Base-by-base conservation (phyloP, 2,329 filamentous ascomycete genomes). In the Ophiostoma perfectum region DNA sequence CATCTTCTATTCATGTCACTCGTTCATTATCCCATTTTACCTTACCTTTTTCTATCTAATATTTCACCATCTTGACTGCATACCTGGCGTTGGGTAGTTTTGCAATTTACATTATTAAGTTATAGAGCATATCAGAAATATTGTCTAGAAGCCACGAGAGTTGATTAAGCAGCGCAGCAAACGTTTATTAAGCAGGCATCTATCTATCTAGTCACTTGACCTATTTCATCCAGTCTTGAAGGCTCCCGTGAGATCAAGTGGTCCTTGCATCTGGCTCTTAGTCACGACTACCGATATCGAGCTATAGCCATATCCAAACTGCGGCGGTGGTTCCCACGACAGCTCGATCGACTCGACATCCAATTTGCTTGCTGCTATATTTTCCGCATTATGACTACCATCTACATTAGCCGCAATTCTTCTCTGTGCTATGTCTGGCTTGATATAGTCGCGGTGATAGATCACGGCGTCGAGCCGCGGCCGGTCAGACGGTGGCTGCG, bases 261-360 rank as follows among this genome's bases (percentile, higher is more conserved):
- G 58, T n/a, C 58, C 58, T 16, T 62, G 36, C 14, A 62, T 62
- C 36, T 42, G 58, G 58, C 58, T 62, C 16, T 62, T 62, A 3
- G 58, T 41, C 38, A 62, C 58, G 14, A 62, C 58, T 9, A 62
- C 58, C 36, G 58, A 62, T 16, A 62, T 14, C 38, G 38, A n/a
- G 36, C 58, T 62, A 38, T 62, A 62, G 27, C 27, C 5, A 14
- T 62, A 62, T 9, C 58, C 58, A 41, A 62, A 62, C 11, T 62
- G 36, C 38, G 58, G 38, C 14, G 38, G 58, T 16, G 58, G 58
- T 9, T 62, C 58, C 58, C 58, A 62, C 12, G 58, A 62, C 58
- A 62, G 38, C 38, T 62, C 58, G 16, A 62, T n/a, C 1, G 58
- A 62, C 58, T 62, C 58, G 38, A 62, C 58, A n/a, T 62, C 58